These are phyloP conservation scores for Ogataea polymorpha DNA, from an alignment of 805 yeast genomes.

Conservation along the genomic window DNA sequence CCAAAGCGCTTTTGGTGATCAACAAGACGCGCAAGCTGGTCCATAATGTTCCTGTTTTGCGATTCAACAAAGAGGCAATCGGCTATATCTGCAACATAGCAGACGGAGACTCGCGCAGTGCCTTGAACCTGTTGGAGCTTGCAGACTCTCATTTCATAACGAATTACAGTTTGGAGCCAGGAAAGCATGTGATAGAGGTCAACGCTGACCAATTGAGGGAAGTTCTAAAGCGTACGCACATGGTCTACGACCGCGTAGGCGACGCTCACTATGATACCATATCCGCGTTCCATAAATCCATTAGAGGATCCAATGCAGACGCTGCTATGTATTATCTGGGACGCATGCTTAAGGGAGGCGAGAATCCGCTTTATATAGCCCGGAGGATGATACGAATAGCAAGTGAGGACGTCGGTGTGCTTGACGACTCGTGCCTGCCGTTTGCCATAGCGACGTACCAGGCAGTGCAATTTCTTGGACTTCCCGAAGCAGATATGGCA, in stretches of 20 bases:
- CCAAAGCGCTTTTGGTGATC: conserved; percentile 54
- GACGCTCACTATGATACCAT: conserved; percentile 94
- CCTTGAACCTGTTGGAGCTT: conserved; percentile 76
- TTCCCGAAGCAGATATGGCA: conserved; percentile 91
- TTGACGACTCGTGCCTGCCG: conserved; percentile 81
- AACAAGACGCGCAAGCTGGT: conserved; percentile 60
- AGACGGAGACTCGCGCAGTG: conserved; percentile 86
- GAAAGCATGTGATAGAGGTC: conserved; percentile 34
- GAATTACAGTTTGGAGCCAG: conserved; percentile 6
- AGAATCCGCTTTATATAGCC: conserved; percentile 85
- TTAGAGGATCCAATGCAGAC: conserved; percentile 86
- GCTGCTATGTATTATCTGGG: conserved; percentile 87
- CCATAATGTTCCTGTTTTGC: conserved; percentile 46
- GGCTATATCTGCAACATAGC: conserved; percentile 70
- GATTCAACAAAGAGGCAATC: conserved; percentile 53
- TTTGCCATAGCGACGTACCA: conserved; percentile 84
- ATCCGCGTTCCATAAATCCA: conserved; percentile 90
- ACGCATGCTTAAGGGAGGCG: conserved; percentile 90
- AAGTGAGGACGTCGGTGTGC: conserved; percentile 87
- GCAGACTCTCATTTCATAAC: conserved; percentile 50
- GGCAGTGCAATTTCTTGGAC: conserved; percentile 84
- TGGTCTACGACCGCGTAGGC: conserved; percentile 80
- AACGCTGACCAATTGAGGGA: conserved; percentile 37
- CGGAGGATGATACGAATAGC: conserved; percentile 93
- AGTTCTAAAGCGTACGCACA: conserved; percentile 47